Base-by-base conservation (phyloP, 148 eudicot species). In the Amaranthus hypochondriacus region DNA sequence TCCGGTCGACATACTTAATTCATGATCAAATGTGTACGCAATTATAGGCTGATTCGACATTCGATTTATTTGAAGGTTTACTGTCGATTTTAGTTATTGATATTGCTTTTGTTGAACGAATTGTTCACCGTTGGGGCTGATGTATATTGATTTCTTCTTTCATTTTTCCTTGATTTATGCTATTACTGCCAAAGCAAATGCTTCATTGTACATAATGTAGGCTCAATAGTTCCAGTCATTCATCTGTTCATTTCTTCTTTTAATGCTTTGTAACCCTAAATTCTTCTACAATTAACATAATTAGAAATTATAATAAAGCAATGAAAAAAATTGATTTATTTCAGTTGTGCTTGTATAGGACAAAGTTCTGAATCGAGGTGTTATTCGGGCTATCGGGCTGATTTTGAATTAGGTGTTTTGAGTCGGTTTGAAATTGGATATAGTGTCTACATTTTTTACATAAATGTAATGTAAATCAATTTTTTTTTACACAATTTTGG, bases 171-270 rank as follows among this genome's bases (percentile, higher is more conserved):
- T 59, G 12, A 48, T 77, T 18, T 60, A 62, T 69, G 65, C 70
- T 74, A 76, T 73, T 73, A 76, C 70, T 83, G 79, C 82, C 72
- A 48, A 71, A 77, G 51, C 60, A 65, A 75, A 52, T 75, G 79
- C 82, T 75, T 68, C 84, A 66, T 13, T 88, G 93, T 89, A 87
- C 77, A 89, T 89, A 80, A 58, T 87, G 86, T 87, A 89, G 83
- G 83, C 80, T 87, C 79, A 48, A 75, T 77, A 74, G 69, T 70
- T 66, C 75, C 48, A 50, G 62, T 77, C 69, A 75, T 86, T 79
- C 83, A 77, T 76, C 79, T 78, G 76, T 68, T 76, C 79, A 68
- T 70, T 65, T 68, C 74, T 82, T 88, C 77, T 76, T 72, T 63
- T 81, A 69, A 50, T 80, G 56, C 82, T 70, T 57, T 86, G 91